Evolutionary conservation across 2,329 filamentous ascomycete genomes (phyloP), one percentile per base, ranked within the genome.

Genomic region (Sporothrix phasma): DNA sequence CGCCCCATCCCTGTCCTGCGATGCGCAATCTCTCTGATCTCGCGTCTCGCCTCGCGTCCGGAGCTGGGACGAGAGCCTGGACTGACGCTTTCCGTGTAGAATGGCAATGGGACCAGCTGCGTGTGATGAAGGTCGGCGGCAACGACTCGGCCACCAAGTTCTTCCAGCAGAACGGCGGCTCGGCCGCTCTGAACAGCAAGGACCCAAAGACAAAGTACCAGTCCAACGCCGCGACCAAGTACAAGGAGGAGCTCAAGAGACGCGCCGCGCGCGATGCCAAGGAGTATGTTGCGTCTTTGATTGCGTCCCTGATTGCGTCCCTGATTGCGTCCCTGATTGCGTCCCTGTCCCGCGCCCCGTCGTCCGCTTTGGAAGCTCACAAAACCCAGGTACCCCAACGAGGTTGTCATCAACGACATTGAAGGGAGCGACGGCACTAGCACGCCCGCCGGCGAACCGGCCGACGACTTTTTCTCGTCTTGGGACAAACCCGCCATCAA

Each of bases 401-500:
- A 96, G 74, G 92, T 97, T 34, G 84, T 93, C 26, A 87, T 97
- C 69, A 89, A 86, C 64, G 94, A 97, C 71, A 53, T 37, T n/a
- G 83, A 86, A 61, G 79, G 37, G 17, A 56, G 78, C 26, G 79
- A 82, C 58, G 87, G 90, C 66, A 80, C 85, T 43, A 85, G 82
- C 69, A 95, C 91, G 11, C 90, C 92, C n/a, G 84, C 88, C 53
- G 88, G 86, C 69, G 92, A 96, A 69, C 81, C 84, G 24, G 87
- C 88, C 22, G 92, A 97, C 72, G 94, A 97, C 74, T 99, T 99
- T 81, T 99, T 99, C 78, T 96, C 93, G 10, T 97, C 92, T 0
- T 99, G 93, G 94, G 94, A 97, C 73, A 97, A 97, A 79, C 94
- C 94, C 24, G 85, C 92, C 4, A 95, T 99, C 78, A 99, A 97